Conservation (phyloP, 2,329 filamentous ascomycete species). For the Neonectria coccinea region DNA sequence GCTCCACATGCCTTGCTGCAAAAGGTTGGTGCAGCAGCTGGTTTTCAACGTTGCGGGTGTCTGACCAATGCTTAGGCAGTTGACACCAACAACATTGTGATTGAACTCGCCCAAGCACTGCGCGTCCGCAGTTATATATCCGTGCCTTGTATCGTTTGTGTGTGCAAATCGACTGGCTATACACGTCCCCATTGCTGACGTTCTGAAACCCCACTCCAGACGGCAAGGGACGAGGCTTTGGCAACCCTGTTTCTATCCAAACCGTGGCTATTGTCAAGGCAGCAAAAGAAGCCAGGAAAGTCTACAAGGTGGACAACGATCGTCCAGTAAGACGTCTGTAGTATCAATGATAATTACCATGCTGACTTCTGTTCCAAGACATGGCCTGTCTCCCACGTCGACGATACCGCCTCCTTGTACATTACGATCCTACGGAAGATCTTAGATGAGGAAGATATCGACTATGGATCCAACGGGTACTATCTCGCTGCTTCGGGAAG, state of each 20-base stretch:
- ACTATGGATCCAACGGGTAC: constrained; percentile 58
- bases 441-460: constrained; percentile 51
- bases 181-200: neutral
- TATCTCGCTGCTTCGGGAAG: constrained; percentile 63
- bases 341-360: neutral
- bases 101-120: constrained; percentile 55
- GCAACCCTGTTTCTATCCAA: constrained; percentile 29
- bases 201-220: constrained; percentile 7
- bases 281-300: constrained; percentile 17
- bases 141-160: constrained; percentile 64
- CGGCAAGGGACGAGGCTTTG: constrained; percentile 26
- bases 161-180: neutral
- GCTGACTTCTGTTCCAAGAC: constrained; percentile 43
- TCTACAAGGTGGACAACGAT: constrained; percentile 17
- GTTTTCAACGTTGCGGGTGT: neutral
- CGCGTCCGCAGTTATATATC: constrained; percentile 65
- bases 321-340: constrained; percentile 13
- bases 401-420: constrained; percentile 61
- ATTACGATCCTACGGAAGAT: constrained; percentile 59
- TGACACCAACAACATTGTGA: constrained; percentile 55
- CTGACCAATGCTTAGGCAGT: constrained; percentile 48
- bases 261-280: constrained; percentile 28
- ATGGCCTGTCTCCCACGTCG: constrained; percentile 66
- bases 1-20: neutral
- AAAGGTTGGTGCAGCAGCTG: neutral